A percentile compares a stretch with the other conserved stretches of the same genome.
Conservation (phyloP, 495 filamentous ascomycete genomes). For the Talaromyces stipitatus region DNA sequence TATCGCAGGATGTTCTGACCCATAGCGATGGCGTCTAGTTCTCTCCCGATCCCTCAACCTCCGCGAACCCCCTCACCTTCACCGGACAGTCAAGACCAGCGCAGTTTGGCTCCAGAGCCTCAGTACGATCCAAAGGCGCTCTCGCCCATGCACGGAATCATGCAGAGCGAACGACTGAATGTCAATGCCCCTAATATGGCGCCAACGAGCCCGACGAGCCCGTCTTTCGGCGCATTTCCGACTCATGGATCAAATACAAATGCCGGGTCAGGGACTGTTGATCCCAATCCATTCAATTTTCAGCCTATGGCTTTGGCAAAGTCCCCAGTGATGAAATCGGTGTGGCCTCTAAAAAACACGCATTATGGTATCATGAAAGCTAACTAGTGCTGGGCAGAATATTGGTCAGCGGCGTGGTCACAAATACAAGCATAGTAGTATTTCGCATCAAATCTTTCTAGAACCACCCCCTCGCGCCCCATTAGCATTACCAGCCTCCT, state of each 20-base stretch:
- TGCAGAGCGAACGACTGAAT: constrained; percentile 9
- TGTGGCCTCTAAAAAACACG: constrained; percentile 31
- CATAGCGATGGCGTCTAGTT: constrained; percentile 39
- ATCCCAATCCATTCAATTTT: constrained; percentile 79
- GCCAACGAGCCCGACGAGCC: constrained; percentile 31
- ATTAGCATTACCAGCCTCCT: constrained; percentile 80
- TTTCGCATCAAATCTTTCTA: constrained; percentile 94
- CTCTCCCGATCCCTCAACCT: constrained; percentile 54
- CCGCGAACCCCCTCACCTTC: constrained; percentile 66
- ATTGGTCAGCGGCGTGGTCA: constrained; percentile 91
- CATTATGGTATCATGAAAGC: neutral
- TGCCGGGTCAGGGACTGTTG: constrained; percentile 34
- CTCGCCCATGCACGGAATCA: constrained; percentile 52
- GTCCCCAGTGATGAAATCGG: constrained; percentile 69
- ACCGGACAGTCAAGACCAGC: constrained; percentile 40
- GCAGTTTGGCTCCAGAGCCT: constrained; percentile 25
- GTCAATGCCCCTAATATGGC: constrained; percentile 13
- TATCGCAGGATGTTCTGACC: neutral
- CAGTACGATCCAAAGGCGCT: constrained; percentile 53
- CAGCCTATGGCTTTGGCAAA: constrained; percentile 73
- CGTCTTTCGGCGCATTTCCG: constrained; percentile 36
- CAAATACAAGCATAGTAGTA: constrained; percentile 95
- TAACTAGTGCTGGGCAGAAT: constrained; percentile 36
- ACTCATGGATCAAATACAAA: constrained; percentile 23
- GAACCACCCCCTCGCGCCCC: constrained; percentile 86